phyloP scores from a whole-genome alignment of 2,329 filamentous ascomycete genomes.

The Calycina herbarum region DNA sequence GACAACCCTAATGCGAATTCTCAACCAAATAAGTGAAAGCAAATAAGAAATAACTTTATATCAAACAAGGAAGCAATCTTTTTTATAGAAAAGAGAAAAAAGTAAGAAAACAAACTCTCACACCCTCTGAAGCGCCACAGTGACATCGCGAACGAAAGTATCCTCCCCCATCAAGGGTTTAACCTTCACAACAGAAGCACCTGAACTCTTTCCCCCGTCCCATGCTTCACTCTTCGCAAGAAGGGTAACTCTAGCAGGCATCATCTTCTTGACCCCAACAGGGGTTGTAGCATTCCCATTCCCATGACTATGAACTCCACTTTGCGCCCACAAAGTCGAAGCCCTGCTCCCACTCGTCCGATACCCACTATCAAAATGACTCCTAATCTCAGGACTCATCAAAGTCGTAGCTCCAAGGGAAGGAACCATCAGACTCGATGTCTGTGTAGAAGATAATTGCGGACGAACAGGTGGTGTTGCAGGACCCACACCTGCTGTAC shows the following conservation, averaged over 20 bases:
- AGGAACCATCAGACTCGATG: conserved; percentile 19
- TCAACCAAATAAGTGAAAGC: neutral
- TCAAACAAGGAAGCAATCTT: neutral
- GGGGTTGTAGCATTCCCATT: neutral
- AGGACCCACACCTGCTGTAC: conserved; percentile 10
- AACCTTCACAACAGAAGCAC: conserved; percentile 2
- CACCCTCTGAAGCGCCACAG: conserved; percentile 17
- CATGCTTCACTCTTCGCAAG: conserved; percentile 8
- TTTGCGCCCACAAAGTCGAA: conserved; percentile 16
- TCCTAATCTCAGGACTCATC: conserved; percentile 20
- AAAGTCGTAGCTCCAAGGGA: conserved; percentile 20
- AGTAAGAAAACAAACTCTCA: neutral
- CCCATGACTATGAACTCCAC: conserved; percentile 2
- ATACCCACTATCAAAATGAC: conserved; percentile 21
- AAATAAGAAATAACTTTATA: too few relatives aligned
- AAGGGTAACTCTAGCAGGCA: conserved; percentile 17
- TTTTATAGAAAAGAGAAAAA: conserved; percentile 1
- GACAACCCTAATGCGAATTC: neutral
- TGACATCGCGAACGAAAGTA: conserved; percentile 19
- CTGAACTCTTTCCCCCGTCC: neutral
- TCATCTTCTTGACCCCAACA: conserved; percentile 16
- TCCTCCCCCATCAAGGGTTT: conserved; percentile 14
- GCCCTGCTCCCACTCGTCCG: conserved; percentile 16
- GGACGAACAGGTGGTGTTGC: conserved; percentile 6
- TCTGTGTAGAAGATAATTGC: conserved; percentile 19